Evolutionary conservation across 805 yeast species (phyloP).

Genomic region (Kuraishia floccosa): DNA sequence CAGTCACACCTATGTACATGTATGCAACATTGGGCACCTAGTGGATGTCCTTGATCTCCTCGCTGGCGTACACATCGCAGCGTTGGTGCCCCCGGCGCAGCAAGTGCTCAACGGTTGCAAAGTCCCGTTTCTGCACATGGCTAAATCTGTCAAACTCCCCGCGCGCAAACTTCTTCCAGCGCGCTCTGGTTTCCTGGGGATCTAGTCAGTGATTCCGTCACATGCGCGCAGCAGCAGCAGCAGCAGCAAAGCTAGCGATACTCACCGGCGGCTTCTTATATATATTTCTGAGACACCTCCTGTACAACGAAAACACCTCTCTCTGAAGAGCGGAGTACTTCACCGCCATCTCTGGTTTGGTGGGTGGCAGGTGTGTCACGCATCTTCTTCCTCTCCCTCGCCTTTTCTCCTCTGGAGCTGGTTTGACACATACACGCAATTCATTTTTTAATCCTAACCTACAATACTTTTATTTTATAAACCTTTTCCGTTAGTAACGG

Average conservation of each 20-base stretch:
- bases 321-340: conserved; percentile 33
- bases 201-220: neutral
- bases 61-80: conserved; percentile 60
- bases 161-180: conserved; percentile 21
- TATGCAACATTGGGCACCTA: conserved; percentile 5
- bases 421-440: too few relatives aligned
- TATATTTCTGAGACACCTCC: conserved; percentile 33
- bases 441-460: too few relatives aligned
- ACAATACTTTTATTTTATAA: too few relatives aligned
- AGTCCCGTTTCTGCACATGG: conserved; percentile 61
- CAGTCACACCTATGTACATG: neutral
- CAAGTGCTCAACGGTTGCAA: conserved; percentile 77
- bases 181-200: conserved; percentile 14
- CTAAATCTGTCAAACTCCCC: conserved; percentile 53
- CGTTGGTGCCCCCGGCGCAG: conserved; percentile 65
- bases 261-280: conserved; percentile 31
- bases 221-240: neutral
- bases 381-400: too few relatives aligned
- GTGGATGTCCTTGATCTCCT: conserved; percentile 60
- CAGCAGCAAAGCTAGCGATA: too few relatives aligned
- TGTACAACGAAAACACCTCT: conserved; percentile 37
- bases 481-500: too few relatives aligned
- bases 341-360: conserved; percentile 1
- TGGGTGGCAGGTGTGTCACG: too few relatives aligned
- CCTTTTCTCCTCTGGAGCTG: too few relatives aligned